Conservation (phyloP, 2,329 filamentous ascomycete species). For the Scedosporium boydii region DNA sequence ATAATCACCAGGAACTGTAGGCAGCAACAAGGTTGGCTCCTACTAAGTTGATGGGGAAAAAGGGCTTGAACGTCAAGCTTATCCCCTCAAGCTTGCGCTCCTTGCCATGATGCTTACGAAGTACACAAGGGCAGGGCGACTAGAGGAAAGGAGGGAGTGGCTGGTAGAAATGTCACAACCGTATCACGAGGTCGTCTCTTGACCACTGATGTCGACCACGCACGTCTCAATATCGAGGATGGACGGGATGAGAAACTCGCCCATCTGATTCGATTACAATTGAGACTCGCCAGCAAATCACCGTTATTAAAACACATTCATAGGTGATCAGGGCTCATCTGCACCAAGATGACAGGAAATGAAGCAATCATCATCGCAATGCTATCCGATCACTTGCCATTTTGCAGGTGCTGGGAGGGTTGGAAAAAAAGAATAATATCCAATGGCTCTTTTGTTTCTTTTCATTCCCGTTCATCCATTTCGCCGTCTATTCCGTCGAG, state of each 20-base stretch:
- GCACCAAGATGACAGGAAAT: neutral
- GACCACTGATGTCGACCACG: neutral
- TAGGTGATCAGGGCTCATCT: no score
- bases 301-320: no score
- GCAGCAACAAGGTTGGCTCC: neutral
- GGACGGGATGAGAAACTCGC: neutral
- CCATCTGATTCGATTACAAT: neutral
- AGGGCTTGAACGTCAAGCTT: neutral
- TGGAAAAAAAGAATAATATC: no score
- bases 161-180: neutral
- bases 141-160: neutral
- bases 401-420: neutral
- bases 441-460: neutral
- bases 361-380: neutral
- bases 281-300: neutral
- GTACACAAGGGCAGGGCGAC: neutral
- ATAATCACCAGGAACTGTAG: neutral
- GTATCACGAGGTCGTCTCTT: neutral
- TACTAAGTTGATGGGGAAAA: neutral
- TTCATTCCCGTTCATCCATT: neutral
- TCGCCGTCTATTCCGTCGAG: neutral
- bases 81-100: neutral
- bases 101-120: neutral
- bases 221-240: neutral
- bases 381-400: neutral